phyloP scores from a whole-genome alignment of 441 rosid species.

The Arabidopsis hybrid region DNA sequence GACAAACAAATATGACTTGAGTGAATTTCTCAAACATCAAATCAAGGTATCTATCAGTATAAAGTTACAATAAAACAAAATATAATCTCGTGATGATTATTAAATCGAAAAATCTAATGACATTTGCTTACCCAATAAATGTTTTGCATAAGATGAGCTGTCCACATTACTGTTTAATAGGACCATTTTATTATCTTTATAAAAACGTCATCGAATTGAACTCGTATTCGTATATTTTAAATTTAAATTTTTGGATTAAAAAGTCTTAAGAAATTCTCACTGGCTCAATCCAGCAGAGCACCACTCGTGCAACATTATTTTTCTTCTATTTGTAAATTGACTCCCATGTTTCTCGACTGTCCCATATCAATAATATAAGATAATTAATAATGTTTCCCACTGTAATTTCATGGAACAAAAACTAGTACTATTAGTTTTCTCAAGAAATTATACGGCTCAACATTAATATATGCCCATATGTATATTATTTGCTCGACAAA shows the following conservation, averaged over 20 bases:
- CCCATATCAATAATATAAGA: slow-evolving; percentile 25
- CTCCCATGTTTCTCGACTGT: slow-evolving; percentile 37
- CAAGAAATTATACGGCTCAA: neutral
- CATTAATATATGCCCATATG: neutral
- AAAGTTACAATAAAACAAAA: neutral
- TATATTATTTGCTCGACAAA: neutral
- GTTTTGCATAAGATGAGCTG: slow-evolving; percentile 40
- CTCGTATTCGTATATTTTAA: neutral
- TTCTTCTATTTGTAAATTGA: slow-evolving; percentile 26
- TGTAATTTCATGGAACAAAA: slow-evolving; percentile 16
- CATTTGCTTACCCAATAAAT: slow-evolving; percentile 40
- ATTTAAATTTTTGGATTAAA: neutral
- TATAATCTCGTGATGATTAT: slow-evolving; percentile 5
- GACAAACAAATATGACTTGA: slow-evolving; percentile 33
- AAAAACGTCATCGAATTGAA: slow-evolving; percentile 35
- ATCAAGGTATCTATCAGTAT: neutral
- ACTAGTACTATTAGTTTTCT: neutral
- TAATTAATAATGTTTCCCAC: slow-evolving; percentile 2
- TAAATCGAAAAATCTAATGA: slow-evolving; percentile 34
- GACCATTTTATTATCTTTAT: neutral
- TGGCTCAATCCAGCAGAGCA: slow-evolving; percentile 40
- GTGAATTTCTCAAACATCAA: slow-evolving; percentile 28
- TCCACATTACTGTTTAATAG: slow-evolving; percentile 20
- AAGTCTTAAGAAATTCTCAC: slow-evolving; percentile 11
- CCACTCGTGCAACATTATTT: slow-evolving; percentile 62